Percentiles rank a stretch among this genome's conserved stretches.
phyloP scores from a whole-genome alignment of 805 yeast genomes.

The Ogataea trehalophila region DNA sequence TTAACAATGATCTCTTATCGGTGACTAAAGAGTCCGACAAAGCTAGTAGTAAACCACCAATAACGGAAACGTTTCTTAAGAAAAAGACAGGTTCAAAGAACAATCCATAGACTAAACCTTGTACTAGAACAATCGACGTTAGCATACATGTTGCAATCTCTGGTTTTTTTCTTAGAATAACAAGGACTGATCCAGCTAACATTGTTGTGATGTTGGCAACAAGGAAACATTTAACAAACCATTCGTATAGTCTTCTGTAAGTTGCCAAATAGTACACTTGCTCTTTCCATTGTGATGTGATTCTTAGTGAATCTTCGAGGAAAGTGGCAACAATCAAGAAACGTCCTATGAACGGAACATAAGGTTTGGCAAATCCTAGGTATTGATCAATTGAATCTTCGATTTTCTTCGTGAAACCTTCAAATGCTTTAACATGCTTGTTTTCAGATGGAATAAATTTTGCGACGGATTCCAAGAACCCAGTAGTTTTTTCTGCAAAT shows the following conservation, averaged over 20 bases:
- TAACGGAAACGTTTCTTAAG: conserved; percentile 80
- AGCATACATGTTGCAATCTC: conserved; percentile 68
- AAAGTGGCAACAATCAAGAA: conserved; percentile 91
- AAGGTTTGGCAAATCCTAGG: conserved; percentile 55
- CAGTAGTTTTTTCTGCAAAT: background rate
- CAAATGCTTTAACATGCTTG: conserved; percentile 37
- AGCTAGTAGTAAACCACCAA: conserved; percentile 88
- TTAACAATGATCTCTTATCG: conserved; percentile 56
- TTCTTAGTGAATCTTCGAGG: conserved; percentile 82
- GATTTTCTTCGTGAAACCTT: conserved; percentile 44
- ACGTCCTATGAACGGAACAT: conserved; percentile 84
- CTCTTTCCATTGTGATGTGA: conserved; percentile 82
- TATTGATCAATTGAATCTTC: conserved; percentile 52
- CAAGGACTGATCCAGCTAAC: conserved; percentile 66
- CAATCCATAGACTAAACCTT: conserved; percentile 85
- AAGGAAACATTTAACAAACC: conserved; percentile 72
- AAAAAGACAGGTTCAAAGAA: conserved; percentile 77
- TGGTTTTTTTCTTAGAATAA: conserved; percentile 64
- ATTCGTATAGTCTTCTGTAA: conserved; percentile 73
- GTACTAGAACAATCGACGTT: conserved; percentile 66
- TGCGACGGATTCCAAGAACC: conserved; percentile 23
- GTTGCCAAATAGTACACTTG: conserved; percentile 81
- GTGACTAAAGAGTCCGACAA: conserved; percentile 81
- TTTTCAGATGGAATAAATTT: conserved; percentile 28
- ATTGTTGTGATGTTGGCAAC: conserved; percentile 59